Percentiles rank a stretch among this genome's conserved stretches.
These are phyloP conservation scores for Fusarium chuoi DNA, from an alignment of 2,329 filamentous ascomycete species.

Conservation along the genomic window DNA sequence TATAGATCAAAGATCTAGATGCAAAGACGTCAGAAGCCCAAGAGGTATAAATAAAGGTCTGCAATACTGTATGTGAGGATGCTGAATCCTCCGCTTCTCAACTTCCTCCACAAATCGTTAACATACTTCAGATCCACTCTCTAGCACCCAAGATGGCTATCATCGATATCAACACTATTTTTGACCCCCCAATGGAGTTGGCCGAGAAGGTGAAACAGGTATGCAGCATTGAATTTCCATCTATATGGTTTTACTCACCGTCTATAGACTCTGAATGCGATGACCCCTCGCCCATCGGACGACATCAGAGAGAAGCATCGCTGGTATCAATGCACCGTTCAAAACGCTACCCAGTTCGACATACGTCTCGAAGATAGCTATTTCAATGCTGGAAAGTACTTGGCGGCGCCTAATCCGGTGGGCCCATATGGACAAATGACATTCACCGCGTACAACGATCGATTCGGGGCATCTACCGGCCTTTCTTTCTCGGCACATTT, in stretches of 20 bases:
- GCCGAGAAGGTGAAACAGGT: accelerated
- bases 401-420: accelerated
- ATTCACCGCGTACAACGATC: not conserved
- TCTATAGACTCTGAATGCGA: not conserved
- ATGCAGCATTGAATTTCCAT: accelerated
- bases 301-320: not conserved
- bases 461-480: accelerated
- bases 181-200: not conserved
- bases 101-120: accelerated
- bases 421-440: not conserved
- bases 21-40: accelerated
- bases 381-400: accelerated
- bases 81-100: accelerated
- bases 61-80: accelerated
- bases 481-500: not conserved
- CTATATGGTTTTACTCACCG: accelerated
- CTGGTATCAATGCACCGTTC: not conserved
- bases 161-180: not conserved
- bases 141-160: not conserved
- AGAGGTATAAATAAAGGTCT: accelerated
- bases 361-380: accelerated
- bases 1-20: not conserved
- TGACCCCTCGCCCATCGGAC: accelerated
- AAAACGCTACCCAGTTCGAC: not conserved
- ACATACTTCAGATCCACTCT: accelerated